Base-by-base conservation (phyloP, 441 rosid genomes). In the Mallotus japonicus region DNA sequence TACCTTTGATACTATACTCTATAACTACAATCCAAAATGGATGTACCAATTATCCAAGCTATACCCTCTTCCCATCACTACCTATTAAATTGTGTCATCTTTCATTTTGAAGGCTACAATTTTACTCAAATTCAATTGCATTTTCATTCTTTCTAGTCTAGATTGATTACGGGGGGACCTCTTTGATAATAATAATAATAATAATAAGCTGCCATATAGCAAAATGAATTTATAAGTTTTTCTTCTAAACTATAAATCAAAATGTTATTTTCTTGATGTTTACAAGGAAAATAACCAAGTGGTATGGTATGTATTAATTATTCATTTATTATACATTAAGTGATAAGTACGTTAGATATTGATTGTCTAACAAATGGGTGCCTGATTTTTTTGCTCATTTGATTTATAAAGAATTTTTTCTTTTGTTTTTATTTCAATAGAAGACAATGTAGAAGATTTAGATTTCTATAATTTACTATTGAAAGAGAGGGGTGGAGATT, bases 81-180 rank as follows among this genome's bases (percentile, higher is more conserved):
- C 65, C 63, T 62, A 10, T 44, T 67, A 22, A 37, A 32, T 62
- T 51, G 65, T 49, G 15, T 46, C 44, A 19, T 24, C 58, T 75
- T 19, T 54, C 55, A 47, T 62, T 49, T 64, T 64, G 49, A 63
- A 56, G 28, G 47, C 54, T 62, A 49, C 16, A 40, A 65, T 5
- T 51, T 13, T 10, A 9, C 44, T 13, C 8, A 42, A 28, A 47
- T 24, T 37, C 22, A 22, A 62, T 20, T 59, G 2, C 51, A 4
- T 24, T 71, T 37, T 9, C 8, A 51, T 54, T 19, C 19, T n/a
- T 56, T 6, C 40, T 50, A 19, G 20, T 17, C 42, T 14, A 2
- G 20, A 4, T 16, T 54, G 22, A 34, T 60, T 17, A 50, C 17
- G 65, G 58, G 65, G 80, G 83, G 80, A 61, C 80, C 80, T 73